Evolutionary conservation across 164 flowering plant species (phyloP), one percentile per base, ranked within the genome.

Genomic region (Euptelea pleiosperma): DNA sequence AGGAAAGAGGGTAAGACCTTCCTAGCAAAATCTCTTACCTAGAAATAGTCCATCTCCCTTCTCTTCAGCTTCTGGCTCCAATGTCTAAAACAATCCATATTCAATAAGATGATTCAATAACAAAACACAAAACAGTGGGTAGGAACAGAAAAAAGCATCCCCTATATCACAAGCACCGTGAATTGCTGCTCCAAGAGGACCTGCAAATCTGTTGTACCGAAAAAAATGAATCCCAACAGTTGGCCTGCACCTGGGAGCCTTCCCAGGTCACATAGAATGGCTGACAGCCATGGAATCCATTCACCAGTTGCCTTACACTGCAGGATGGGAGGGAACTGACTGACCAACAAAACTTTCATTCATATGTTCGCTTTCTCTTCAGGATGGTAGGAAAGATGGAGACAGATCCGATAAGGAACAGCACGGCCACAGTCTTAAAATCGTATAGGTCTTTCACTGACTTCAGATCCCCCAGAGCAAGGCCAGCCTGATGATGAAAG

Each of bases 371-470:
- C 77, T 89, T 86, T 68, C 73, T 81, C 78, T 84, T 89, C 57
- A 89, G 61, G 40, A 89, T 69, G 3, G 87, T 86, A 0, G 96
- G 96, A 48, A 74, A 12, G 61, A 89, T 83, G 52, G 78, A 66
- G 62, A 86, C 33, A 9, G 63, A 76, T 10, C 96, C 96, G 18
- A 89, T 86, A 8, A 89, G 87, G 71, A 85, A 89, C 58, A 90
- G 88, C 58, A 90, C 92, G 0, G 61, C 63, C 63, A 90, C 60
- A 6, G 94, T 87, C 73, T 90, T 87, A 22, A 85, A 83, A 75
- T 87, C 95, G 63, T 90, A 87, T 12, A 90, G 74, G 73, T 90
- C 97, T 71, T 76, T 85, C 14, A 90, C 83, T 4, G 97, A 90
- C 59, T 73, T 80, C 42, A 90, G 82, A 51, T 90, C 95, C 43